Base-by-base conservation (phyloP, 768 basidiomycete species). In the Auricularia heimuer region DNA sequence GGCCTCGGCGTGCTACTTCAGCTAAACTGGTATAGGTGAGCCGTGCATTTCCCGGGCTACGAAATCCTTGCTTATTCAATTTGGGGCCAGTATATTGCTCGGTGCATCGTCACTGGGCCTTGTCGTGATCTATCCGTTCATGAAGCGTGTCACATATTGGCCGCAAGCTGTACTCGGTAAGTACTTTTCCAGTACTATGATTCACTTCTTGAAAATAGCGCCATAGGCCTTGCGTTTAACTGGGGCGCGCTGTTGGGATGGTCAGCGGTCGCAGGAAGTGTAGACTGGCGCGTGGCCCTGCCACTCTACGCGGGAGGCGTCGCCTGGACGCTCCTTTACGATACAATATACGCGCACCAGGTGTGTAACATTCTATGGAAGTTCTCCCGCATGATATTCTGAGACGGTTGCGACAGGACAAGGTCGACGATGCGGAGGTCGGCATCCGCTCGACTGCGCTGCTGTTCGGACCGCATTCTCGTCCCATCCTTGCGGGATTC, bases 331-430 rank as follows among this genome's bases (percentile, higher is more conserved):
- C 82, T 99, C 54, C 91, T 97, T 1, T 99, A 98, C 72, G 97
- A 99, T 70, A 96, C 89, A 61, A 94, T 98, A 69, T 98, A 98
- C 71, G 97, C 97, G 2, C 97, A 99, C 74, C 96, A 98, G 79
- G 93, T 90, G 29, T 29, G 29, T 29, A 29, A 29, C 29, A 29
- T 29, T 29, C 29, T 29, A 29, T 29, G 29, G 29, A 2, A 29
- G 29, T 29, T 29, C 0, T 29, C 29, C 29, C 29, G 29, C 29
- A 29, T 29, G 29, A 29, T 29, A 29, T 29, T 29, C 29, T 29
- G 29, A 29, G 16, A 51, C 56, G 63, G 33, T 60, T 18, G 10
- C 56, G 0, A 37, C 73, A 97, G 90, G 97, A 99, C 77, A 99
- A 98, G 77, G 71, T 67, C 16, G 97, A 99, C 78, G 97, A 99